Evolutionary conservation across 768 basidiomycete species (phyloP).

Genomic region (Hemileccinum impolitum): DNA sequence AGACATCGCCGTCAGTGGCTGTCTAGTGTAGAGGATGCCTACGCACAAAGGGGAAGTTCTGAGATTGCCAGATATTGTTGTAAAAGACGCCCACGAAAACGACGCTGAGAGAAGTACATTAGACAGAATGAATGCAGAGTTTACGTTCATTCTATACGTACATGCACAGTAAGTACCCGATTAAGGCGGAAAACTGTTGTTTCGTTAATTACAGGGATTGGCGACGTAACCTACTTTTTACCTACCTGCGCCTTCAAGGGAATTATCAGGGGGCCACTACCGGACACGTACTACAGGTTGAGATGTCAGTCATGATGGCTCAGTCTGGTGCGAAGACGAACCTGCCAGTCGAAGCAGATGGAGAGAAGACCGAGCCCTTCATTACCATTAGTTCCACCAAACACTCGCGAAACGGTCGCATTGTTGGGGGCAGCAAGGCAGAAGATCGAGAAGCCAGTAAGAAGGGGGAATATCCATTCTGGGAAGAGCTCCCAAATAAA

Average conservation of each 20-base stretch:
- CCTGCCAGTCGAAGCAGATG: slow-evolving; percentile 61
- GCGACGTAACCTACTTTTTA: not conserved
- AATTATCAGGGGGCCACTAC: slow-evolving; percentile 42
- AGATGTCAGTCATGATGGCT: not conserved
- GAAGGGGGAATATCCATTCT: slow-evolving; percentile 48
- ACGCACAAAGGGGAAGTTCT: slow-evolving; percentile 55
- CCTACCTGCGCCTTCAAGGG: slow-evolving; percentile 49
- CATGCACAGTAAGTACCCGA: slow-evolving; percentile 52
- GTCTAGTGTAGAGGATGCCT: slow-evolving; percentile 11
- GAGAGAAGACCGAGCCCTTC: slow-evolving; percentile 61
- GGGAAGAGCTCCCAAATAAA: slow-evolving; percentile 29
- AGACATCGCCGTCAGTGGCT: slow-evolving; percentile 7
- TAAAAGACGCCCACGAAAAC: slow-evolving; percentile 39
- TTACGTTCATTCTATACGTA: slow-evolving; percentile 21
- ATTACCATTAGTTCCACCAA: slow-evolving; percentile 61
- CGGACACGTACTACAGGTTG: slow-evolving; percentile 18
- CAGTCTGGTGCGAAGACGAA: slow-evolving; percentile 25
- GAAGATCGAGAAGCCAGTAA: slow-evolving; percentile 60
- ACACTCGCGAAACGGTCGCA: slow-evolving; percentile 49
- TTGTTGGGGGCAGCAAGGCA: slow-evolving; percentile 54
- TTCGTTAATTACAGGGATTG: not conserved
- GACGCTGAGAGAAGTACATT: slow-evolving; percentile 17
- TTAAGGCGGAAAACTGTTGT: slow-evolving; percentile 39
- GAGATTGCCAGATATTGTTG: slow-evolving; percentile 53
- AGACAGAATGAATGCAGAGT: not conserved